phyloP scores from a whole-genome alignment of 106 monocot genomes.

The Amphibolis antarctica region DNA sequence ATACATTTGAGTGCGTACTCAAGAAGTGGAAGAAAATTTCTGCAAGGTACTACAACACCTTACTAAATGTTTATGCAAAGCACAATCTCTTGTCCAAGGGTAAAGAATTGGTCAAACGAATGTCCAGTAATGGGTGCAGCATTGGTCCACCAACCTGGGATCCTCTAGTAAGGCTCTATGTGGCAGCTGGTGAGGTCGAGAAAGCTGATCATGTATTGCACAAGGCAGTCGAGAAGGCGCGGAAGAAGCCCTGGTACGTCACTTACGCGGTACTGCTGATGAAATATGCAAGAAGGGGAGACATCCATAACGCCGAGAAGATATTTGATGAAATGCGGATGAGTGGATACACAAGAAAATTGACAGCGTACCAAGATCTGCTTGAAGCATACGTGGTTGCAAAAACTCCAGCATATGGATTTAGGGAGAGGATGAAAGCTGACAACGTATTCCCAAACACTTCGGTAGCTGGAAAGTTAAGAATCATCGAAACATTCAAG shows the following conservation, averaged over 20 bases:
- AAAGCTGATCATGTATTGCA: constrained; percentile 3
- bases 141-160: constrained; percentile 3
- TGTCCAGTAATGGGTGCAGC: background rate
- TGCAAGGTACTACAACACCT: constrained; percentile 30
- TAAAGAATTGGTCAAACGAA: background rate
- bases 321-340: constrained; percentile 1
- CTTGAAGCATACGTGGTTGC: constrained; percentile 3
- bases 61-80: background rate
- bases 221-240: background rate
- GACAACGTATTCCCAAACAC: background rate
- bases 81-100: constrained; percentile 1
- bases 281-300: background rate
- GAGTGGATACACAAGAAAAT: background rate
- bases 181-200: constrained; percentile 5
- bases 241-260: background rate
- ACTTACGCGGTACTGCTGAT: background rate
- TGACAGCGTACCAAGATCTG: background rate
- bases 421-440: constrained; percentile 6
- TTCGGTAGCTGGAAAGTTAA: background rate
- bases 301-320: constrained; percentile 7
- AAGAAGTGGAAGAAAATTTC: constrained; percentile 29
- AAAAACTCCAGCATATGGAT: constrained; percentile 6
- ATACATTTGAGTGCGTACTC: constrained; percentile 28
- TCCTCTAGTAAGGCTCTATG: background rate
- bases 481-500: background rate